Evolutionary conservation across 2,329 filamentous ascomycete genomes (phyloP), one percentile per base, ranked within the genome.

Genomic region (Mycosphaerella arachidis): DNA sequence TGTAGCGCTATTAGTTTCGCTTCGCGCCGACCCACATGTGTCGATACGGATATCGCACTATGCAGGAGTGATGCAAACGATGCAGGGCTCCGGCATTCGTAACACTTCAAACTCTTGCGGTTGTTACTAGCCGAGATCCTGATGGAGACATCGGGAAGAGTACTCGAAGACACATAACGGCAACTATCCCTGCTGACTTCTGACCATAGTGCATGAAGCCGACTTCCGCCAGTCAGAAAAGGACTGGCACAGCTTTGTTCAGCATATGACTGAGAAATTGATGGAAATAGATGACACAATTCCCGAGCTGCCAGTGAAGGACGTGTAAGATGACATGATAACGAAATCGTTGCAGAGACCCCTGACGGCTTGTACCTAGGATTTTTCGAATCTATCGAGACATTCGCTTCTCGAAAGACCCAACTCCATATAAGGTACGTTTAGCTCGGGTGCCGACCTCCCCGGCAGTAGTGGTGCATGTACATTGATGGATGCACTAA

Each of bases 341-440:
- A 27, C 10, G 9, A 43, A 8, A 16, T 48, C 31, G 40, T n/a
- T 18, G 30, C n/a, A 12, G 31, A 31, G 9, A 18, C 24, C 48
- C 48, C 45, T 60, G 29, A 45, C n/a, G 46, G 27, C 8, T 29
- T 18, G 1, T 54, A 48, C 13, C 31, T 35, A 53, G 86, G 83
- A 79, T 91, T 52, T 96, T 93, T 73, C 87, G 92, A 62, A 94
- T 96, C 60, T 91, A 96, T 75, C 82, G 92, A 67, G 92, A 96
- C 68, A 83, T 94, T 48, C 85, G 92, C 57, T 96, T 96, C 76
- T 89, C 83, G 69, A 89, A 90, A 67, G 87, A 96, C 70, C 89
- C 84, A 20, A 94, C 91, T 2, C 92, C 92, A 0, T 96, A 96
- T 79, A 96, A 95, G 82, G 89, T 89, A 76, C 68, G 79, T 64